phyloP scores from a whole-genome alignment of 495 filamentous ascomycete genomes.

The Daldinia concentrica region DNA sequence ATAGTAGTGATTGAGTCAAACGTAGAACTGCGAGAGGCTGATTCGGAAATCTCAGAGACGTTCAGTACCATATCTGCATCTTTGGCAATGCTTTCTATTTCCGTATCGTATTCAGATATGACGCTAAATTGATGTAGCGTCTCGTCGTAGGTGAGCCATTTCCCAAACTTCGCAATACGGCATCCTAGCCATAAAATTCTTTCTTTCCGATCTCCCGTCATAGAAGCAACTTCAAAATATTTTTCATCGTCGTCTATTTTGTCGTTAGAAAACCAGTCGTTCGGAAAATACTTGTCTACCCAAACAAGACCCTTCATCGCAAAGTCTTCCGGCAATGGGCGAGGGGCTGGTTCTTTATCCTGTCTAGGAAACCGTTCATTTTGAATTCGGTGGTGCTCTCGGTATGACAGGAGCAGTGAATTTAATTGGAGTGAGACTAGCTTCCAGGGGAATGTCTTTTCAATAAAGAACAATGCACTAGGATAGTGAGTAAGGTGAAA shows the following conservation, averaged over 20 bases:
- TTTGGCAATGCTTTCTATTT: slow-evolving; percentile 33
- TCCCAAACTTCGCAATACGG: slow-evolving; percentile 58
- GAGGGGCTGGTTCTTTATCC: slow-evolving; percentile 56
- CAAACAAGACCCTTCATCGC: slow-evolving; percentile 79
- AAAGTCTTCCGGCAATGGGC: slow-evolving; percentile 87
- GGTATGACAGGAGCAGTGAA: slow-evolving; percentile 59
- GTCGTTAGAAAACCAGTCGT: slow-evolving; percentile 72
- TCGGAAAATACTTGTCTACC: slow-evolving; percentile 73
- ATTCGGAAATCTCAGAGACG: slow-evolving; percentile 32
- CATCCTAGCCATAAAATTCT: slow-evolving; percentile 78
- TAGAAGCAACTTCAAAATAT: slow-evolving; percentile 72
- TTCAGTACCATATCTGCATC: slow-evolving; percentile 35
- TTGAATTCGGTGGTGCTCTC: slow-evolving; percentile 57
- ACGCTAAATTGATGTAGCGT: slow-evolving; percentile 48
- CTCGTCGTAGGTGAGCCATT: slow-evolving; percentile 51
- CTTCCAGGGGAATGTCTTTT: slow-evolving; percentile 70
- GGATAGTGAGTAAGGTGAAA: slow-evolving; percentile 64
- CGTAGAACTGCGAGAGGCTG: slow-evolving; percentile 26
- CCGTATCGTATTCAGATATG: slow-evolving; percentile 31
- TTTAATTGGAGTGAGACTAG: slow-evolving; percentile 72
- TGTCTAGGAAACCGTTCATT: slow-evolving; percentile 60
- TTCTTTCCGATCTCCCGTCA: slow-evolving; percentile 70
- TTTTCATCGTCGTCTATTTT: slow-evolving; percentile 81
- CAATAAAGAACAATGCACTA: slow-evolving; percentile 57
- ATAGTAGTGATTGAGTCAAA: slow-evolving; percentile 24